Conservation (phyloP, 225 moss, liverwort and hornwort genomes). For the Rhytidiadelphus loreus region DNA sequence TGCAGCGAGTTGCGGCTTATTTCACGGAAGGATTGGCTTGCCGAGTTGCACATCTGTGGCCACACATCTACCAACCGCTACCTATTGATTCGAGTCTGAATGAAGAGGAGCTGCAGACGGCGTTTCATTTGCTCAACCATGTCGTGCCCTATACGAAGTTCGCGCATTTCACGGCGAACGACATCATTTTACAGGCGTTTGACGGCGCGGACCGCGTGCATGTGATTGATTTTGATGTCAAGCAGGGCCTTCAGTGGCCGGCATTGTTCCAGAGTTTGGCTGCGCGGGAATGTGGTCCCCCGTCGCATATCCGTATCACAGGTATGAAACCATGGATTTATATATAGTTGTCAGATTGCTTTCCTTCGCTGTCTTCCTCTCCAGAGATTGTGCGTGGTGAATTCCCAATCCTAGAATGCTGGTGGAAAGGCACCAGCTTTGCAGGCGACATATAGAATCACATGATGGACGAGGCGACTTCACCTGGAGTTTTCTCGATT, state of each 20-base stretch:
- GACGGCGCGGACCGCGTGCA: slow-evolving; percentile 75
- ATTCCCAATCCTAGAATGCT: background rate
- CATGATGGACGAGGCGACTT: background rate
- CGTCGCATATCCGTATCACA: slow-evolving; percentile 76
- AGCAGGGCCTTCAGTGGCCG: slow-evolving; percentile 98
- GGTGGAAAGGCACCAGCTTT: background rate
- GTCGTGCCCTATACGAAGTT: slow-evolving; percentile 91
- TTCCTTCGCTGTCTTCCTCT: background rate
- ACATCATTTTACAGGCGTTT: slow-evolving; percentile 82
- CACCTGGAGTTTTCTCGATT: background rate
- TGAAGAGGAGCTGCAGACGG: slow-evolving; percentile 77
- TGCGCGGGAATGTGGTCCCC: slow-evolving; percentile 70
- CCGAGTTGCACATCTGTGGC: slow-evolving; percentile 83
- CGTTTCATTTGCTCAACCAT: slow-evolving; percentile 85
- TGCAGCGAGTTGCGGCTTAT: slow-evolving; percentile 86
- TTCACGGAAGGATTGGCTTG: slow-evolving; percentile 86
- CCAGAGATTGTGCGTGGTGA: background rate
- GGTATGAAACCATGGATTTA: slow-evolving; percentile 11
- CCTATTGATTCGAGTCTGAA: slow-evolving; percentile 62
- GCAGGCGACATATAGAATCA: background rate
- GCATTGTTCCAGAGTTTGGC: slow-evolving; percentile 85
- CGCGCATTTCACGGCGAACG: slow-evolving; percentile 87
- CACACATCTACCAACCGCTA: slow-evolving; percentile 83
- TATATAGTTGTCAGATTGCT: background rate
- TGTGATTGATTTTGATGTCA: slow-evolving; percentile 91